Evolutionary conservation across 441 rosid genomes (phyloP), one percentile per base, ranked within the genome.

Genomic region (Brassica hybrid): DNA sequence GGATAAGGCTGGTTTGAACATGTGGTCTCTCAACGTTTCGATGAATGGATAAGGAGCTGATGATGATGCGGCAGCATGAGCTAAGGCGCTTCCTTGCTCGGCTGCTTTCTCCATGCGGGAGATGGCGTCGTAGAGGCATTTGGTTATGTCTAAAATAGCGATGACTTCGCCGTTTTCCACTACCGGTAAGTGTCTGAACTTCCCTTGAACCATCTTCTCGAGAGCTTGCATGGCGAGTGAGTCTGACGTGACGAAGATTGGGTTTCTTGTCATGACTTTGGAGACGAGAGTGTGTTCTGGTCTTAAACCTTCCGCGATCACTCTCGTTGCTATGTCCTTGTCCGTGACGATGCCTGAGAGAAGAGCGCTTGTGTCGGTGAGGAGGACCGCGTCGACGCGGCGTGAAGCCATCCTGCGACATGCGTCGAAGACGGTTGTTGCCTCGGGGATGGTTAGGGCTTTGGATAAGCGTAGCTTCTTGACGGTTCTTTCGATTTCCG

Each of bases 131-230:
- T 93, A 95, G 12, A 95, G 90, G 71, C 99, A 95, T 80, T 87
- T 95, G 1, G 98, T 90, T 32, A 95, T 93, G 84, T 95, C 99
- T 79, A 95, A 78, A 72, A 95, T 14, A 2, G 99, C 98, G 75
- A 91, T 95, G 75, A 95, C 99, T 84, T 95, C 99, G 57, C 98
- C 99, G 75, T 89, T 93, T 80, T 95, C 98, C 9, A 95, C 99
- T 67, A 73, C 81, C 0, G 78, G 78, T 13, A 79, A 73, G 7
- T 79, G 81, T 63, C 88, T 72, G 75, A 93, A 79, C 2, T 69
- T 79, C 0, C 99, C 99, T 68, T 91, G 99, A 23, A 93, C 91
- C 99, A 95, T 95, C 84, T 93, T 95, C 77, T 91, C 96, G 66
- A 95, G 97, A 65, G 99, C 99, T 61, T 93, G 97, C 18, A 93